Conservation (phyloP, 129 eudicot species). For the sunflower (Helianthus annuus) region DNA sequence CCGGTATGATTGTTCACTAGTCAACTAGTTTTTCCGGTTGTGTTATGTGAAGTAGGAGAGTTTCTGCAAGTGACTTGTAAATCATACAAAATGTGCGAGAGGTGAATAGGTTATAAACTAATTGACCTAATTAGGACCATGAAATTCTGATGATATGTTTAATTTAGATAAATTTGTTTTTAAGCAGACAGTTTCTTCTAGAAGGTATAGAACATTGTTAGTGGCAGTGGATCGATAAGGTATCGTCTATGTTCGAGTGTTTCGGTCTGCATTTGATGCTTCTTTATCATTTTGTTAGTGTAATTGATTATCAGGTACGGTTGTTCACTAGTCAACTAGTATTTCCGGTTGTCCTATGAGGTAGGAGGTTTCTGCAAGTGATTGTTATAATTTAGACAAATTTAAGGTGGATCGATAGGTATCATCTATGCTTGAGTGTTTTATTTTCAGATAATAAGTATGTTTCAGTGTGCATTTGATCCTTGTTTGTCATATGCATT, state of each 20-base stretch:
- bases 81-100: neutral
- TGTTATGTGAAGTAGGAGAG: no score
- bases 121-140: slow-evolving; percentile 27
- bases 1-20: neutral
- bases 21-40: no score
- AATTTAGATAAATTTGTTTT: slow-evolving; percentile 6
- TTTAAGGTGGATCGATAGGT: slow-evolving; percentile 16
- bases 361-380: neutral
- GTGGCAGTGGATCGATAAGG: neutral
- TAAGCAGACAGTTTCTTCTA: slow-evolving; percentile 9
- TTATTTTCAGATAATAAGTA: neutral
- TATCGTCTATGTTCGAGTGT: slow-evolving; percentile 5
- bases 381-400: slow-evolving; percentile 1
- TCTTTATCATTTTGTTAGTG: neutral
- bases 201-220: slow-evolving; percentile 18
- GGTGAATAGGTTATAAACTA: slow-evolving; percentile 8
- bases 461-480: slow-evolving; percentile 10
- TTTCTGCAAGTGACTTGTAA: no score
- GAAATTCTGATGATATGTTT: slow-evolving; percentile 13
- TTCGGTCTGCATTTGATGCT: slow-evolving; percentile 7
- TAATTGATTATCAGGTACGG: no score
- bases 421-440: slow-evolving; percentile 5
- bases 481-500: neutral
- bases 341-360: neutral
- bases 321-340: no score